A percentile compares a stretch with the other conserved stretches of the same genome.
Conservation (phyloP, 108 stramenopile genomes). For the Bacterosira constricta region DNA sequence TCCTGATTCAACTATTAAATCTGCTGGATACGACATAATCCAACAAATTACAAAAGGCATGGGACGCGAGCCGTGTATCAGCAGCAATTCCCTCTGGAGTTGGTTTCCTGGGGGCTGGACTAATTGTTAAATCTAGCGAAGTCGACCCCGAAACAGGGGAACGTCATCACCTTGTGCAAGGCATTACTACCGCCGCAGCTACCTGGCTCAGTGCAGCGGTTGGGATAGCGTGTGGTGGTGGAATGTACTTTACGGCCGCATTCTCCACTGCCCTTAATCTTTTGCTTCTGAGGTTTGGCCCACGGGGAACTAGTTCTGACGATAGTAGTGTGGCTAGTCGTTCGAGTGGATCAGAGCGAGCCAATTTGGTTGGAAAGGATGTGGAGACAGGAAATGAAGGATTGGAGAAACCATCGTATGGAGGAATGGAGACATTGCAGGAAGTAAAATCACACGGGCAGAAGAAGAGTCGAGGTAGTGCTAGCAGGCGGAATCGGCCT, state of each 20-base stretch:
- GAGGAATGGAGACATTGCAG: neutral
- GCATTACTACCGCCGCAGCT: conserved; percentile 81
- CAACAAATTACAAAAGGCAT: neutral
- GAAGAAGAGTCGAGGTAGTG: neutral
- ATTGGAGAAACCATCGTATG: neutral
- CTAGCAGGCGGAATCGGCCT: conserved; percentile 1
- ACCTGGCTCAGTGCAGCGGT: conserved; percentile 75
- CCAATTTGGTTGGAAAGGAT: neutral
- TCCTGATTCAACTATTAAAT: neutral
- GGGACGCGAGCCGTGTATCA: conserved; percentile 41
- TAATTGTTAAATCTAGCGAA: conserved; percentile 76
- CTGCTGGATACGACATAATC: neutral
- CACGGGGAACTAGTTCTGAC: conserved; percentile 38
- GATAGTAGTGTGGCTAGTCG: conserved; percentile 1
- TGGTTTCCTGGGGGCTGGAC: conserved; percentile 85
- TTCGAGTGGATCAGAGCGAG: neutral
- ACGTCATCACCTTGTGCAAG: conserved; percentile 68
- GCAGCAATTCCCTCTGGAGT: conserved; percentile 85
- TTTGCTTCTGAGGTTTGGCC: conserved; percentile 83
- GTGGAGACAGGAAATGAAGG: neutral
- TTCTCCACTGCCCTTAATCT: conserved; percentile 79
- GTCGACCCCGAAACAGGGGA: conserved; percentile 51
- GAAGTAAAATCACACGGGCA: neutral
- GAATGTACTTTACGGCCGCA: conserved; percentile 78
- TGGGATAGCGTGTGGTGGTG: conserved; percentile 82